Conservation (phyloP, 441 rosid species). For the Pelargonium cotyledonis region DNA sequence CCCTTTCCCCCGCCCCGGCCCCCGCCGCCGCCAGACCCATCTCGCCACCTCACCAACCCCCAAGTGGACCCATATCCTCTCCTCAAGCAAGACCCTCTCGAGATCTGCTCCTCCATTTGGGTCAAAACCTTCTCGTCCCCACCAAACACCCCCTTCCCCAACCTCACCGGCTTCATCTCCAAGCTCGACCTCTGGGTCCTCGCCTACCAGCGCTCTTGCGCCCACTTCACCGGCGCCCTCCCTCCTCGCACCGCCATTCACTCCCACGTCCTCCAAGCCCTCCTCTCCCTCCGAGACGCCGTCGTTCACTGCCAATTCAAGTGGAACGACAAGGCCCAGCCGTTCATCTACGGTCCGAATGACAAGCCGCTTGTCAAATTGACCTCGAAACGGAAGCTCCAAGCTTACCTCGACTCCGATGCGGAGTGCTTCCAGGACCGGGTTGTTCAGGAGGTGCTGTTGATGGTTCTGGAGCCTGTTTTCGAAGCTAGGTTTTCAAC, state of each 20-base stretch:
- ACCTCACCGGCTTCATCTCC: conserved; percentile 83
- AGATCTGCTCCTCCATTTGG: conserved; percentile 73
- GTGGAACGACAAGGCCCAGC: conserved; percentile 70
- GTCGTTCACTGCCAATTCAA: conserved; percentile 52
- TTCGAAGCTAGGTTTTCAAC: conserved; percentile 73
- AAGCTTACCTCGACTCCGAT: conserved; percentile 34
- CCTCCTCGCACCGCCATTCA: conserved; percentile 86
- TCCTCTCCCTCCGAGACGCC: conserved; percentile 63
- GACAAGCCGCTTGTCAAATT: conserved; percentile 36
- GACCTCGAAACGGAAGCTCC: conserved; percentile 57
- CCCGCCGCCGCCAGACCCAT: conserved; percentile 35
- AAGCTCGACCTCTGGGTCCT: conserved; percentile 89
- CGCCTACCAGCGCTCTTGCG: conserved; percentile 84
- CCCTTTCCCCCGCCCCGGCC: no score
- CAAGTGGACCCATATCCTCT: conserved; percentile 45
- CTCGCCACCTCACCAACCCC: conserved; percentile 11
- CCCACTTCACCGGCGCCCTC: conserved; percentile 70
- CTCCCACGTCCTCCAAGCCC: conserved; percentile 49
- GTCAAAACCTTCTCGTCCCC: conserved; percentile 84
- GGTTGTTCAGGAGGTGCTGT: conserved; percentile 78
- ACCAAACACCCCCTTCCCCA: conserved; percentile 38
- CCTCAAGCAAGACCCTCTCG: conserved; percentile 75
- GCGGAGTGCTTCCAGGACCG: conserved; percentile 84
- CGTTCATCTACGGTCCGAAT: conserved; percentile 57
- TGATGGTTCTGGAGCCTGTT: conserved; percentile 78